phyloP scores from a whole-genome alignment of 1,284 basidiomycete species.

The Ceratobasidium sp. region DNA sequence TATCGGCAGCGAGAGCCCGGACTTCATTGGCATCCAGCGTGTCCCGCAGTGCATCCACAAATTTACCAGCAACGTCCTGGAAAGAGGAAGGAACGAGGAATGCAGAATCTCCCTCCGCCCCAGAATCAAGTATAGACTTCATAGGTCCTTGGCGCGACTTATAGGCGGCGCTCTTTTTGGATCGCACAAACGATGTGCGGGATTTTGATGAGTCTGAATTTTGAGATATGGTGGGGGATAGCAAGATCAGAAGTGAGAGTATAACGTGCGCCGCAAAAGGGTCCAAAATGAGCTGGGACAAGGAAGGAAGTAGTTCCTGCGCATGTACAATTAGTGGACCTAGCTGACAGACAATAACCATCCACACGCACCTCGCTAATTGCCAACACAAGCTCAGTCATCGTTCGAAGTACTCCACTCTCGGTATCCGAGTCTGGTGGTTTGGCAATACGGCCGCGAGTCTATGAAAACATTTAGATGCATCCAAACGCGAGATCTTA shows the following conservation, averaged over 20 bases:
- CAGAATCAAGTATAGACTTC: constrained; percentile 73
- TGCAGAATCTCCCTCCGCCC: constrained; percentile 51
- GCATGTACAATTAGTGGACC: constrained; percentile 27
- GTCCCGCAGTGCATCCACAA: constrained; percentile 66
- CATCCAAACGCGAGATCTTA: constrained; percentile 10
- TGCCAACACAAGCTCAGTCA: constrained; percentile 74
- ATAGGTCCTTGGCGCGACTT: constrained; percentile 78
- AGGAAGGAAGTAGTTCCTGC: constrained; percentile 74
- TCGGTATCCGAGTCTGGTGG: constrained; percentile 61
- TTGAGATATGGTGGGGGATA: constrained; percentile 66
- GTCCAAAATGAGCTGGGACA: constrained; percentile 76
- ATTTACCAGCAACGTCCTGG: constrained; percentile 59
- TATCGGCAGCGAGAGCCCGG: constrained; percentile 80
- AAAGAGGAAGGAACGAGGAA: constrained; percentile 64
- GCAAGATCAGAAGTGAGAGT: constrained; percentile 77
- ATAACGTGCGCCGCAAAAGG: constrained; percentile 90
- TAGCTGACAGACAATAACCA: constrained; percentile 43
- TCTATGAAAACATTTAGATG: constrained; percentile 57
- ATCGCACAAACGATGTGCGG: constrained; percentile 57
- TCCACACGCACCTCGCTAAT: constrained; percentile 66
- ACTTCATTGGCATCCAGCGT: constrained; percentile 77
- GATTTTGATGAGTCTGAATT: constrained; percentile 9
- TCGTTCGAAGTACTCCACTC: constrained; percentile 74
- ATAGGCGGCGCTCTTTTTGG: constrained; percentile 80
- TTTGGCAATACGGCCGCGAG: constrained; percentile 68